These are phyloP conservation scores for Lachnellula hyalina DNA, from an alignment of 2,329 filamentous ascomycete species.

Conservation along the genomic window DNA sequence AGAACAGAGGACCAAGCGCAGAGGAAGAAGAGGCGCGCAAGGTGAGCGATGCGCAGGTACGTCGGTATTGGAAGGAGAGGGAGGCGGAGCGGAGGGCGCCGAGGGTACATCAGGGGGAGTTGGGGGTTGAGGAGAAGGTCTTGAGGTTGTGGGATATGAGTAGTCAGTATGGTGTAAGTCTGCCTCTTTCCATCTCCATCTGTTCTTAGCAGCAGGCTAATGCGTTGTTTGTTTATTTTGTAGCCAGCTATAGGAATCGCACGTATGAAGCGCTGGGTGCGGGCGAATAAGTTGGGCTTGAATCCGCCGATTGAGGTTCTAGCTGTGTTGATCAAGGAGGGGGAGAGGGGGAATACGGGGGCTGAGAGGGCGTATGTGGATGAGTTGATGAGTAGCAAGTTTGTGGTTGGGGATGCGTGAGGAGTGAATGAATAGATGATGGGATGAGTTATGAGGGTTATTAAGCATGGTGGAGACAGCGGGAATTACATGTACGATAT, in stretches of 20 bases:
- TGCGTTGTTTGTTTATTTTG: background rate
- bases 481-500: background rate
- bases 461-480: too few species aligned
- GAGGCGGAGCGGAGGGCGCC: slow-evolving; percentile 64
- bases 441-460: too few species aligned
- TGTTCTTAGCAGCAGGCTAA: slow-evolving; percentile 1
- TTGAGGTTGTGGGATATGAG: slow-evolving; percentile 89
- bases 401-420: slow-evolving; percentile 30
- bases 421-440: too few species aligned
- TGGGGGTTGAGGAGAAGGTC: slow-evolving; percentile 76
- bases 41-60: slow-evolving; percentile 63
- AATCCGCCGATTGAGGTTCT: slow-evolving; percentile 86
- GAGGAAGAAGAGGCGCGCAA: slow-evolving; percentile 55
- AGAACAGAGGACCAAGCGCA: slow-evolving; percentile 41
- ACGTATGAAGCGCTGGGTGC: slow-evolving; percentile 79
- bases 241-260: slow-evolving; percentile 85
- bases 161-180: slow-evolving; percentile 76
- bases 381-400: slow-evolving; percentile 48
- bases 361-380: slow-evolving; percentile 71
- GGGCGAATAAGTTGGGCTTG: slow-evolving; percentile 77
- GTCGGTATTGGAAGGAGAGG: slow-evolving; percentile 69
- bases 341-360: slow-evolving; percentile 47
- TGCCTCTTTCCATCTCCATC: background rate
- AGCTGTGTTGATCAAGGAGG: slow-evolving; percentile 72
- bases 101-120: slow-evolving; percentile 70